phyloP scores from a whole-genome alignment of 2,329 filamentous ascomycete genomes.

The Pseudogymnoascus sp. region DNA sequence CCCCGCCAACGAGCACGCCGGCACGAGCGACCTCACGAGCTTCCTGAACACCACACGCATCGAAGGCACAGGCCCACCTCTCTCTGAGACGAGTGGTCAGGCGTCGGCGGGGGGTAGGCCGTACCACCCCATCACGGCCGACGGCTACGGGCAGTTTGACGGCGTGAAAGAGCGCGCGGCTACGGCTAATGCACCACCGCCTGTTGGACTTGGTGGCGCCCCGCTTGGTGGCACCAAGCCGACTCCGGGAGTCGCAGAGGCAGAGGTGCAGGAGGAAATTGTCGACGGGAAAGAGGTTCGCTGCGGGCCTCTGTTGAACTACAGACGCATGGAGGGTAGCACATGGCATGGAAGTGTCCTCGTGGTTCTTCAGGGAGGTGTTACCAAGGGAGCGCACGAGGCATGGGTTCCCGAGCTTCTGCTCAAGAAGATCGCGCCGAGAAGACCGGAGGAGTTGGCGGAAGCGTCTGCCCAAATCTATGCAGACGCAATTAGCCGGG shows the following conservation, averaged over 20 bases:
- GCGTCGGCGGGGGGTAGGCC: slow-evolving; percentile 23
- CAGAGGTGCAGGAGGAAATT: background rate
- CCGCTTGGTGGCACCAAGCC: too few species aligned
- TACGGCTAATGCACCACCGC: background rate
- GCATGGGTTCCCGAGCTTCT: slow-evolving; percentile 51
- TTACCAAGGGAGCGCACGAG: slow-evolving; percentile 37
- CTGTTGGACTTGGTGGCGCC: background rate
- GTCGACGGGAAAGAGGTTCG: slow-evolving; percentile 47
- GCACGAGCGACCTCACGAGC: slow-evolving; percentile 44
- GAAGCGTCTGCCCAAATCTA: slow-evolving; percentile 24
- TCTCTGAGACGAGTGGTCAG: background rate
- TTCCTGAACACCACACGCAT: slow-evolving; percentile 50
- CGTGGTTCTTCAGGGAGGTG: slow-evolving; percentile 69
- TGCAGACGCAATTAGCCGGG: slow-evolving; percentile 16
- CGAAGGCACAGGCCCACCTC: slow-evolving; percentile 17
- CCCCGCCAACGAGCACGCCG: slow-evolving; percentile 35
- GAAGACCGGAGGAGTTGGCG: slow-evolving; percentile 9
- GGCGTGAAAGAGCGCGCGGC: background rate
- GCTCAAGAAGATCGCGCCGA: slow-evolving; percentile 33
- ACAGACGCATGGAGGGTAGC: slow-evolving; percentile 60
- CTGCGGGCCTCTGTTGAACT: slow-evolving; percentile 70
- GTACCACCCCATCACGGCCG: slow-evolving; percentile 41
- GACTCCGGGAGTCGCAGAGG: too few species aligned
- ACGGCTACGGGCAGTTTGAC: slow-evolving; percentile 15
- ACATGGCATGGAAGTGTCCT: slow-evolving; percentile 81